Evolutionary conservation across 1,284 basidiomycete genomes (phyloP), one percentile per base, ranked within the genome.

Genomic region (Ganoderma sinense): DNA sequence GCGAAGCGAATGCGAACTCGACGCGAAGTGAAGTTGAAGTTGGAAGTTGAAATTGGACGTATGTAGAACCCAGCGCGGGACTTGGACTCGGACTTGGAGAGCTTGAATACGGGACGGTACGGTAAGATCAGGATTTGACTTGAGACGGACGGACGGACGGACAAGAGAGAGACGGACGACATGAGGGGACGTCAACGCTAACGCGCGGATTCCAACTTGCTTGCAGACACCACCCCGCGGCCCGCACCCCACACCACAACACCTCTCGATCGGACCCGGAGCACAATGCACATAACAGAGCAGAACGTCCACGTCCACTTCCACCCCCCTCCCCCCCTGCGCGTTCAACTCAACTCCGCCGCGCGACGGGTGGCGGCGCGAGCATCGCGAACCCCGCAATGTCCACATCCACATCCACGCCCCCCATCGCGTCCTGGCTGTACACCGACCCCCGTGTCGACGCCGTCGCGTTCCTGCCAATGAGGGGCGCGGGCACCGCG

Each of bases 311-410:
- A 23, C 48, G 23, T 33, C 48, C 26, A 26, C 43, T 23, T 55
- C 45, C 51, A 29, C 7, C 36, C 58, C 39, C 31, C 3, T 6
- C 10, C 36, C 36, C 6, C 36, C 1, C 4, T 36, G 1, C 36
- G 10, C 36, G 6, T 2, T 36, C 36, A 2, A 10, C 6, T 33
- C 39, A 41, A 36, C 23, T 20, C n/a, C 43, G 60, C 56, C 61
- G 62, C 16, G 23, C 26, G 14, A n/a, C n/a, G n/a, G 69, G 71
- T 2, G 72, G 72, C 8, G 72, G 68, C 29, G 68, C 62, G 48
- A 73, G 68, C 62, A 73, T 73, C 53, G 70, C 11, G 63, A 70
- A 73, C n/a, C 62, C 72, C n/a, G n/a, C n/a, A n/a, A n/a, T n/a
- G 8, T 65, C 68, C 18, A 73, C n/a, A 20, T 62, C 45, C 45